These are phyloP conservation scores for Cyclotella sp. DNA, from an alignment of 108 stramenopile genomes.

Conservation along the genomic window DNA sequence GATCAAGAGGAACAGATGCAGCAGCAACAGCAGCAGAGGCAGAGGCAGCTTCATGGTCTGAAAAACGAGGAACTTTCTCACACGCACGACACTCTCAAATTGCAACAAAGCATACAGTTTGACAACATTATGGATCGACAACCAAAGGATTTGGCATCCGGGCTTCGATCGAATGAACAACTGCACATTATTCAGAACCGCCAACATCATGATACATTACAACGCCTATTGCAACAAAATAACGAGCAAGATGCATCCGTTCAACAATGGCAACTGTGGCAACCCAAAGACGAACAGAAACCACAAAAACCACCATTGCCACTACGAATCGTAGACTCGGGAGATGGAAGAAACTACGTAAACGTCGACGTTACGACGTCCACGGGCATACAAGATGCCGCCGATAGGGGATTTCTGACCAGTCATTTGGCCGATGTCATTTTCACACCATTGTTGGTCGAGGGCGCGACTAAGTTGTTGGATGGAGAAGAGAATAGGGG, in stretches of 20 bases:
- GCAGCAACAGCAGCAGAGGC: conserved; percentile 8
- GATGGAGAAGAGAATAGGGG: conserved; percentile 34
- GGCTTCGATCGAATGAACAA: background rate
- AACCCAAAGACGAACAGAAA: background rate
- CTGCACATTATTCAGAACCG: background rate
- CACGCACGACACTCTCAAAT: background rate
- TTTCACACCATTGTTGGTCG: conserved; percentile 43
- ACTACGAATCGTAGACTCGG: conserved; percentile 37
- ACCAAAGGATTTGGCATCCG: background rate
- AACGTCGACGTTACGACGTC: conserved; percentile 52
- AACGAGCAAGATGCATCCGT: background rate
- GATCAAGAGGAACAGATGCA: conserved; percentile 11
- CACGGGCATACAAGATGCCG: conserved; percentile 42
- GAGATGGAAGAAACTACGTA: conserved; percentile 57
- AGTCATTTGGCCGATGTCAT: conserved; percentile 49
- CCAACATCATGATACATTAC: background rate
- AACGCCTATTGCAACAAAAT: background rate
- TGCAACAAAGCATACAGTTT: background rate
- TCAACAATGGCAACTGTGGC: conserved; percentile 4
- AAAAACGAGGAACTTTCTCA: background rate
- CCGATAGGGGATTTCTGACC: conserved; percentile 33
- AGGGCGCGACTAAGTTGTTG: conserved; percentile 31
- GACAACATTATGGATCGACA: background rate
- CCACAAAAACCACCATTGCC: conserved; percentile 2
- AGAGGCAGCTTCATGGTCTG: background rate